phyloP scores from a whole-genome alignment of 208 protist genomes.

The Leishmania tarentolae region DNA sequence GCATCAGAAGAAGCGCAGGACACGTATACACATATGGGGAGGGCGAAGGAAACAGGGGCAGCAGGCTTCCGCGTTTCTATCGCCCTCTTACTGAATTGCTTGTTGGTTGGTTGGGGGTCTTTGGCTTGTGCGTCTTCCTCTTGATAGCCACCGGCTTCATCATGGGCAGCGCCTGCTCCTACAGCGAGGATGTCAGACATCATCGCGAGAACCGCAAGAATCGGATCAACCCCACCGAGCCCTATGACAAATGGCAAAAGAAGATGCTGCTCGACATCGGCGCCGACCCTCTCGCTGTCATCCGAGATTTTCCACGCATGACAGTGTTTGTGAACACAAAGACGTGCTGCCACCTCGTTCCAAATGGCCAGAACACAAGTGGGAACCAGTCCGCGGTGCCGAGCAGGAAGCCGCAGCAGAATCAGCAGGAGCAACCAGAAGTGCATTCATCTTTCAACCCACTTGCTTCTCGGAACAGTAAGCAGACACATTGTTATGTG shows the following conservation, averaged over 20 bases:
- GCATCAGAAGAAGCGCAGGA: background rate
- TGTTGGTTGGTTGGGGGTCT: background rate
- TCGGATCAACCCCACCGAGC: slow-evolving; percentile 47
- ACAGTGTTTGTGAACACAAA: slow-evolving; percentile 48
- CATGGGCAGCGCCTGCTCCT: slow-evolving; percentile 29
- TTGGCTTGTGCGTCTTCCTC: background rate
- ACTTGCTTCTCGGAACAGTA: background rate
- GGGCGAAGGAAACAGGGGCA: background rate
- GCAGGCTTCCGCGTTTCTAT: background rate
- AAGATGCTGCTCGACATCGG: slow-evolving; percentile 55
- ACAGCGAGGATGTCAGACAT: slow-evolving; percentile 20
- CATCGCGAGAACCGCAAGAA: slow-evolving; percentile 46
- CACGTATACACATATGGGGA: background rate
- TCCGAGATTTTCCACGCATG: slow-evolving; percentile 84
- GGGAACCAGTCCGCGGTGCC: background rate
- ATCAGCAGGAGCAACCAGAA: background rate
- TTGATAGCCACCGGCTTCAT: background rate
- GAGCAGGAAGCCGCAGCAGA: background rate
- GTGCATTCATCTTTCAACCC: slow-evolving; percentile 7
- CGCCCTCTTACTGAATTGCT: background rate
- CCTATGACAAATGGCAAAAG: slow-evolving; percentile 42
- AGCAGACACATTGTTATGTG: background rate
- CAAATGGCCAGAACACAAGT: background rate
- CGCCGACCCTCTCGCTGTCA: slow-evolving; percentile 55
- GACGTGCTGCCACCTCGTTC: slow-evolving; percentile 5